Evolutionary conservation across 2,329 filamentous ascomycete genomes (phyloP), one percentile per base, ranked within the genome.

Genomic region (Xenoacremonium recifei): DNA sequence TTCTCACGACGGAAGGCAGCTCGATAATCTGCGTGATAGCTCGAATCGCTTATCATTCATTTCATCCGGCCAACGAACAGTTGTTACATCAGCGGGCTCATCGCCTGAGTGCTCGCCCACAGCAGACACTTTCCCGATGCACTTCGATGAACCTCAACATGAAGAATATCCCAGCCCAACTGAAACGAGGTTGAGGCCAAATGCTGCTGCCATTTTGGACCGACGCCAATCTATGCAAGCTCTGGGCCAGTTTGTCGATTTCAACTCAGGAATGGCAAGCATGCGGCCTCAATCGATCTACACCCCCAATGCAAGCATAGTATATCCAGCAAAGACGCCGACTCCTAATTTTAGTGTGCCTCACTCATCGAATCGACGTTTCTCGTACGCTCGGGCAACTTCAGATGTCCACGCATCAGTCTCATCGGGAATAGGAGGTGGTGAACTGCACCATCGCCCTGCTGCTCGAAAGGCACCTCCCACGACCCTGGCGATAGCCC

Each of bases 11-110:
- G 79, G 76, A 13, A 70, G 71, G 21, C 77, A 79, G 38, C 65
- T 84, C 5, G 79, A 85, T 12, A 76, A 60, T 39, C 62, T 84
- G 18, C 69, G 79, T 20, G 76, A 82, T 34, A 78, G 72, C 55
- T 67, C 69, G 2, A 73, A 80, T 47, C 73, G 81, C 5, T 67
- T 80, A 4, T 84, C 81, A 0, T 77, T 72, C 48, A 69, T 81
- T 29, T 84, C 81, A 2, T 81, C 78, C 5, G 76, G 77, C 6
- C 79, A 83, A 55, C 70, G 77, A 44, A 84, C 81, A 3, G 64
- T 79, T 19, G 56, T 82, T 6, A 83, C 80, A 2, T 83, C 80
- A 0, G 71, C 74, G 15, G 72, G 69, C 4, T 82, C 79, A 1
- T 83, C 80, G 0, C 76, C 78, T 3, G 69, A 76, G 13, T 71